Base-by-base conservation (phyloP, 2,329 filamentous ascomycete species). In the Elsinoe ampelina region DNA sequence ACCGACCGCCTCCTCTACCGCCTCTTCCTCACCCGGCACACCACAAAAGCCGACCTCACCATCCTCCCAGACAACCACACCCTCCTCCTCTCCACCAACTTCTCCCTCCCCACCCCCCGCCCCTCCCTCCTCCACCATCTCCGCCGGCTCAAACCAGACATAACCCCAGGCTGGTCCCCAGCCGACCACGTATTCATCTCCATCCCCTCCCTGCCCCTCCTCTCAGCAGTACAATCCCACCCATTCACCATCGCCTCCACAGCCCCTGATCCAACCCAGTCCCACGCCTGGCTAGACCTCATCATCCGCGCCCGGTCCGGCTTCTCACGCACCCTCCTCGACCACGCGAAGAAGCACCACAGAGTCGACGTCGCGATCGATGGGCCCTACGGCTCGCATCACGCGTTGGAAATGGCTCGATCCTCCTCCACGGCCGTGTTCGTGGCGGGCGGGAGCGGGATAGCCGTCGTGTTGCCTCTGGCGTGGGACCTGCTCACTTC, bases 241-340 rank as follows among this genome's bases (percentile, higher is more conserved):
- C 83, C 83, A 0, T 86, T 86, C 67, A 85, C 82, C 7, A 84
- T 86, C 56, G 78, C 82, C 13, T 85, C 82, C 2, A 75, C 77
- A 0, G 80, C 81, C 8, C 78, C 80, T 2, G 55, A 34, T 42
- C n/a, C 45, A 13, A 58, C 58, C 20, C 60, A 69, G n/a, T 61
- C 63, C 11, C 75, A 80, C 60, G 77, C 77, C 2, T 78, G 73
- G 71, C 69, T 85, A 59, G 73, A 74, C 11, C 75, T 86, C 11
- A 73, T 85, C 26, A 79, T 86, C 59, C 78, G 83, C 59, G 77
- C 78, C 3, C 78, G 81, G 61, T 68, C 75, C 43, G 82, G 83
- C 11, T 86, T 86, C 68, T 81, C 82, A 0, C 68, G 70, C 2
- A 75, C 76, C 52, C 73, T 86, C 7, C 72, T 85, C 1, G 63